Percentiles rank a stretch among this genome's conserved stretches.
phyloP scores from a whole-genome alignment of 75 land plant genomes.

The Isoetes taiwanensis region DNA sequence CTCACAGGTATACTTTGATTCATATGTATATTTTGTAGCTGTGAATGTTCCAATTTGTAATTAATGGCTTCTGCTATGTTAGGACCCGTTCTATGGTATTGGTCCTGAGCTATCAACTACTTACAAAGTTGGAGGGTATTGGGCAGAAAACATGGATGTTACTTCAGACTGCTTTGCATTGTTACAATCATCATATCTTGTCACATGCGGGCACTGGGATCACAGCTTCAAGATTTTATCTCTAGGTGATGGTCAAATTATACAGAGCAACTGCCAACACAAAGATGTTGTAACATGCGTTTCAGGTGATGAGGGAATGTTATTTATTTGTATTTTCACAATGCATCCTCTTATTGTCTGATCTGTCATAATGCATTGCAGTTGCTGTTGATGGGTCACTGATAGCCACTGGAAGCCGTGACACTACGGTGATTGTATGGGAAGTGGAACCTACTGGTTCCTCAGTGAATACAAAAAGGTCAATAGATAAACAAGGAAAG shows the following conservation, averaged over 20 bases:
- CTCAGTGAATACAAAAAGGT: constrained; percentile 29
- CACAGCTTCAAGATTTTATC: constrained; percentile 88
- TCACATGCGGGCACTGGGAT: constrained; percentile 93
- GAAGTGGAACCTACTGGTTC: constrained; percentile 33
- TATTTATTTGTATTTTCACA: neutral
- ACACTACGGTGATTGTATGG: constrained; percentile 98
- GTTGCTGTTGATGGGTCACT: constrained; percentile 83
- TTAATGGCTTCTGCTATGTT: constrained; percentile 1
- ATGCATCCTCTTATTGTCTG: neutral
- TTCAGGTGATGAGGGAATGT: constrained; percentile 40
- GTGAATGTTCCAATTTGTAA: neutral
- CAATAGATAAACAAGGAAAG: constrained; percentile 32
- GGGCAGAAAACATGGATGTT: constrained; percentile 60
- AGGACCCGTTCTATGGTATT: constrained; percentile 89
- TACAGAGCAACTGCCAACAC: constrained; percentile 77
- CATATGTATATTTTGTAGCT: neutral
- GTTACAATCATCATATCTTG: constrained; percentile 59
- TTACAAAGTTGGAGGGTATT: constrained; percentile 57
- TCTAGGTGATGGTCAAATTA: constrained; percentile 62
- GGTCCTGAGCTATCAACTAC: constrained; percentile 61
- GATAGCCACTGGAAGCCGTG: constrained; percentile 96
- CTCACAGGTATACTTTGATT: constrained; percentile 54
- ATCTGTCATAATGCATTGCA: constrained; percentile 12
- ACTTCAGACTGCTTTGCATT: constrained; percentile 57
- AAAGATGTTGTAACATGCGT: constrained; percentile 91